Conservation (phyloP, 129 eudicot species). For the Kitagawia praeruptora region DNA sequence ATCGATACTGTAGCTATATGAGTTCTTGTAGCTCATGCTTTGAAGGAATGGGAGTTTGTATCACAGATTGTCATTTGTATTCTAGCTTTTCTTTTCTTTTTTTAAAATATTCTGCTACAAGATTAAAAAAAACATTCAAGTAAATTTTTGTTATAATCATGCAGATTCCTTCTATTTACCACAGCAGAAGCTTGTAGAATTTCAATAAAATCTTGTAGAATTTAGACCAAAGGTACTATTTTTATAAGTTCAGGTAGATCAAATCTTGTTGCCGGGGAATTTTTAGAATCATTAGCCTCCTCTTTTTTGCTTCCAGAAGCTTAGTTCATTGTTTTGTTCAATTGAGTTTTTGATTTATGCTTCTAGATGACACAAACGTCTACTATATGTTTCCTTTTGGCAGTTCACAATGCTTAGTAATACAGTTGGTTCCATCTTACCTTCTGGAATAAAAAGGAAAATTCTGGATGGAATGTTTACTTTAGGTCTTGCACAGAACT, state of each 20-base stretch:
- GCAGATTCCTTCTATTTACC: slow-evolving; percentile 91
- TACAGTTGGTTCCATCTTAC: slow-evolving; percentile 58
- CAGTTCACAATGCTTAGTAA: slow-evolving; percentile 67
- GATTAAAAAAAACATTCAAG: too few species aligned
- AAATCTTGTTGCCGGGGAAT: background rate
- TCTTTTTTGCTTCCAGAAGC: background rate
- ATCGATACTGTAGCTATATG: slow-evolving; percentile 84
- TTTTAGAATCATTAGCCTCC: background rate
- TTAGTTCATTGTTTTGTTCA: slow-evolving; percentile 2
- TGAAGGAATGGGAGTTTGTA: slow-evolving; percentile 76
- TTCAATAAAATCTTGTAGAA: too few species aligned
- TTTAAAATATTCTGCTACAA: background rate
- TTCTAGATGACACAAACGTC: background rate
- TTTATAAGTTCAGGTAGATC: slow-evolving; percentile 30
- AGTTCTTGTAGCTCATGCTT: slow-evolving; percentile 95
- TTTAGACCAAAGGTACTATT: too few species aligned
- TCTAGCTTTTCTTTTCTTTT: too few species aligned
- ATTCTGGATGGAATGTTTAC: slow-evolving; percentile 67
- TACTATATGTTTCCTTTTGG: slow-evolving; percentile 13
- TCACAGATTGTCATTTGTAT: slow-evolving; percentile 51
- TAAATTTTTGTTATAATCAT: too few species aligned
- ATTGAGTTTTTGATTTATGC: background rate
- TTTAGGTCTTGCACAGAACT: slow-evolving; percentile 77
- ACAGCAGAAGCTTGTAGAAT: slow-evolving; percentile 49
- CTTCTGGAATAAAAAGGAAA: slow-evolving; percentile 50